Evolutionary conservation across 345 rosid species (phyloP).

Genomic region (Hibiscus tridactylites): DNA sequence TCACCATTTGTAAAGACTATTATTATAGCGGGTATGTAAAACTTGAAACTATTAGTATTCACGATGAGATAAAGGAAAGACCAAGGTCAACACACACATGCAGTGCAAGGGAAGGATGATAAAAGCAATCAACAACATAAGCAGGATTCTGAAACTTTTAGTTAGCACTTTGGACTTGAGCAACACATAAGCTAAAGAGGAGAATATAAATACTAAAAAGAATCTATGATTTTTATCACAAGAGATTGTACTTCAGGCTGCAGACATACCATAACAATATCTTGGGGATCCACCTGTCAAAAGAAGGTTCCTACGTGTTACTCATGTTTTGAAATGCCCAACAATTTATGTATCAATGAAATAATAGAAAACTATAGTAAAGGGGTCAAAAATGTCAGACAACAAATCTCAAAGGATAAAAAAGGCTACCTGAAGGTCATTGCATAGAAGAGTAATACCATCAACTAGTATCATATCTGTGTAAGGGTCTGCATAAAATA

Average conservation of each 20-base stretch:
- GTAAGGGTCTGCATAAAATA: conserved; percentile 45
- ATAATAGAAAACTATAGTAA: background rate
- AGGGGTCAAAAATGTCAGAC: background rate
- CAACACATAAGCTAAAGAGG: background rate
- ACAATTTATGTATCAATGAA: conserved; percentile 6
- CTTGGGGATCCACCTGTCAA: conserved; percentile 95
- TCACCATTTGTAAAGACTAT: background rate
- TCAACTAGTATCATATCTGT: conserved; percentile 65
- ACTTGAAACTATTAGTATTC: background rate
- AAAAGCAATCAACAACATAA: background rate
- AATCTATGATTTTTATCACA: background rate
- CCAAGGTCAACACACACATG: background rate
- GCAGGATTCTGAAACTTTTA: background rate
- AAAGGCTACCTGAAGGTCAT: conserved; percentile 57
- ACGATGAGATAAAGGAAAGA: background rate
- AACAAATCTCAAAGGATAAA: background rate
- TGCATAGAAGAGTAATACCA: conserved; percentile 68
- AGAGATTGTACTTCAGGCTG: background rate
- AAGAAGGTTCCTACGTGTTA: conserved; percentile 11
- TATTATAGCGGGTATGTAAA: background rate
- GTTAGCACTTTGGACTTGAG: background rate
- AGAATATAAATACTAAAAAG: background rate
- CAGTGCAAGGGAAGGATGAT: background rate
- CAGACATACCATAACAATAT: conserved; percentile 81
- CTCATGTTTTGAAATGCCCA: background rate